Evolutionary conservation across 1,139 yeast genomes (phyloP).

Genomic region (Candida frijolesensis): DNA sequence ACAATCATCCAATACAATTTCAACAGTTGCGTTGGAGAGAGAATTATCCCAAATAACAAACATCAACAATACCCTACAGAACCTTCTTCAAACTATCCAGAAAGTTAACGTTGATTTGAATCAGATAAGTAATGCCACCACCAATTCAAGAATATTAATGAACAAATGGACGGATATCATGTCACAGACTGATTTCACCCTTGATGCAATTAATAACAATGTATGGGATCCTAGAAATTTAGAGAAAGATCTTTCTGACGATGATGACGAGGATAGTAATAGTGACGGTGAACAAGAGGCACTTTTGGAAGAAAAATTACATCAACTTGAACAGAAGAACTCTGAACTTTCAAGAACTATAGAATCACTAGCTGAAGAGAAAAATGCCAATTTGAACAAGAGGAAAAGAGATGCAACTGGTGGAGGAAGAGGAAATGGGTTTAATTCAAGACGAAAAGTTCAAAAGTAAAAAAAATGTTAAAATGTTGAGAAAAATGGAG

Average conservation of each 20-base stretch:
- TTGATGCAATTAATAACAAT: conserved; percentile 34
- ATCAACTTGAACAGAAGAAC: conserved; percentile 30
- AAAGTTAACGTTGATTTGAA: conserved; percentile 30
- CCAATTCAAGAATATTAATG: conserved; percentile 38
- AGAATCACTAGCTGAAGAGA: conserved; percentile 25
- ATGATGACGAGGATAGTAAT: conserved; percentile 22
- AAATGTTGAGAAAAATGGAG: too few relatives aligned
- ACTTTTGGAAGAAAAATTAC: conserved; percentile 27
- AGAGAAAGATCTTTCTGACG: neutral
- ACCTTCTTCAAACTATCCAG: conserved; percentile 31
- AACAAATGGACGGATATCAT: conserved; percentile 50
- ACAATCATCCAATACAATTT: conserved; percentile 1
- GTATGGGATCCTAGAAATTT: conserved; percentile 36
- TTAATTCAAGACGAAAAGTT: neutral
- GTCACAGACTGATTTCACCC: conserved; percentile 48
- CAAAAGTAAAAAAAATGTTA: too few relatives aligned
- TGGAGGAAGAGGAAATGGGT: conserved; percentile 9
- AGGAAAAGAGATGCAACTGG: conserved; percentile 27
- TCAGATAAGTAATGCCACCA: conserved; percentile 35
- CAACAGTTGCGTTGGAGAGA: conserved; percentile 31
- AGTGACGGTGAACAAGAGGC: conserved; percentile 30
- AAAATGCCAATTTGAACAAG: conserved; percentile 19
- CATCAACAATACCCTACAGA: conserved; percentile 34
- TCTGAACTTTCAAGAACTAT: conserved; percentile 28
- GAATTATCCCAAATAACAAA: conserved; percentile 38